phyloP scores from a whole-genome alignment of 495 filamentous ascomycete genomes.

The Chlorociboria aeruginascens region DNA sequence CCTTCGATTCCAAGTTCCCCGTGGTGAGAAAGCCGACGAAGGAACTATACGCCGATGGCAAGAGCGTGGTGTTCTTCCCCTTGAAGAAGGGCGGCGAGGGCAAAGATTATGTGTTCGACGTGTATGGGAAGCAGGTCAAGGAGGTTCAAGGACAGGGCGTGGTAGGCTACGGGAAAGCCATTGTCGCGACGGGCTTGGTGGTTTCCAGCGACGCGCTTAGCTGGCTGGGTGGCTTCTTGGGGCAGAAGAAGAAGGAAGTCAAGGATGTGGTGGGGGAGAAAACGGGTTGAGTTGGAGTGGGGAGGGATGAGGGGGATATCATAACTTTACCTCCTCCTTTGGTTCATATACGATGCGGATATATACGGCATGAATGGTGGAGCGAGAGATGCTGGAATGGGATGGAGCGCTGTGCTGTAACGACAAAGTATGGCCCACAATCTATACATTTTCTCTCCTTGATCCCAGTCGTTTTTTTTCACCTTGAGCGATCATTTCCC shows the following conservation, averaged over 20 bases:
- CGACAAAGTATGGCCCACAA: no score
- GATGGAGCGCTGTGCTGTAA: no score
- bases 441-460: no score
- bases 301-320: no score
- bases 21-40: slow-evolving; percentile 78
- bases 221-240: slow-evolving; percentile 43
- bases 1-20: slow-evolving; percentile 71
- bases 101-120: slow-evolving; percentile 61
- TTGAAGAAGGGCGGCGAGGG: slow-evolving; percentile 51
- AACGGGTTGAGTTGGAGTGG: slow-evolving; percentile 1
- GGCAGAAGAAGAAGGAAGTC: slow-evolving; percentile 46
- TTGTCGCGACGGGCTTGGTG: slow-evolving; percentile 60
- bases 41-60: slow-evolving; percentile 57
- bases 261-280: slow-evolving; percentile 47
- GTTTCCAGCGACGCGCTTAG: slow-evolving; percentile 54
- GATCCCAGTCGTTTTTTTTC: no score
- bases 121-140: slow-evolving; percentile 65
- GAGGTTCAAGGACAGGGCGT: slow-evolving; percentile 61
- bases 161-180: slow-evolving; percentile 58
- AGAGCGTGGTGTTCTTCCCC: slow-evolving; percentile 53
- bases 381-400: no score
- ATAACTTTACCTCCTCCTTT: no score
- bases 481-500: no score
- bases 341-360: no score
- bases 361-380: no score